Conservation (phyloP, 768 basidiomycete genomes). For the Mycena vulgaris region DNA sequence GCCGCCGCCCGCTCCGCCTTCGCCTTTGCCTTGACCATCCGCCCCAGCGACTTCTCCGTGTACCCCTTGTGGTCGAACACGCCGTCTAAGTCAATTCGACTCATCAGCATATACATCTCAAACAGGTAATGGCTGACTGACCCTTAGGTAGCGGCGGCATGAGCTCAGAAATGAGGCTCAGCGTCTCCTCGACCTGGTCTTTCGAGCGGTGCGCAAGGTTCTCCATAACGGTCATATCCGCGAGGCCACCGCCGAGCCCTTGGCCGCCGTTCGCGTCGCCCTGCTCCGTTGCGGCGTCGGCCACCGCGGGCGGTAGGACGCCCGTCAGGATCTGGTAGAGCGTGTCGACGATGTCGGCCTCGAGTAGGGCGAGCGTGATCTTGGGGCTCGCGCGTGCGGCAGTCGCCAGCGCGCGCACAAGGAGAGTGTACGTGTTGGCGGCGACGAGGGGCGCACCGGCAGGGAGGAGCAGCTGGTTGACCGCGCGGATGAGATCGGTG, state of each 20-base stretch:
- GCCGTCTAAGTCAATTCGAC: slow-evolving; percentile 85
- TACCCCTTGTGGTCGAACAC: slow-evolving; percentile 95
- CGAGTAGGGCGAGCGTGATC: slow-evolving; percentile 88
- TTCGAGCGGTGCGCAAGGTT: slow-evolving; percentile 97
- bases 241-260: slow-evolving; percentile 89
- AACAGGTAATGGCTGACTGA: slow-evolving; percentile 47
- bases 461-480: slow-evolving; percentile 89
- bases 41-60: slow-evolving; percentile 86
- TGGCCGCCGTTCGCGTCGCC: slow-evolving; percentile 76
- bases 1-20: slow-evolving; percentile 86
- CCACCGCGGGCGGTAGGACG: slow-evolving; percentile 82
- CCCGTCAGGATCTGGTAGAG: slow-evolving; percentile 97
- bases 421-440: slow-evolving; percentile 88
- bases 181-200: slow-evolving; percentile 96
- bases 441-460: slow-evolving; percentile 91
- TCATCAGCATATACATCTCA: slow-evolving; percentile 19
- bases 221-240: slow-evolving; percentile 98
- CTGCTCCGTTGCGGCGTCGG: slow-evolving; percentile 70
- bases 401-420: slow-evolving; percentile 90
- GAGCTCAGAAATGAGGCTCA: slow-evolving; percentile 91
- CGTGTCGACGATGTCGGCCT: slow-evolving; percentile 94
- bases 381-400: slow-evolving; percentile 91
- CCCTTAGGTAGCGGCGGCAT: slow-evolving; percentile 96
- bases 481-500: slow-evolving; percentile 81
- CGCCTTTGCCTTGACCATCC: slow-evolving; percentile 85